Conservation (phyloP, 371 early-diverging fungal species). For the Synchytrium microbalum region DNA sequence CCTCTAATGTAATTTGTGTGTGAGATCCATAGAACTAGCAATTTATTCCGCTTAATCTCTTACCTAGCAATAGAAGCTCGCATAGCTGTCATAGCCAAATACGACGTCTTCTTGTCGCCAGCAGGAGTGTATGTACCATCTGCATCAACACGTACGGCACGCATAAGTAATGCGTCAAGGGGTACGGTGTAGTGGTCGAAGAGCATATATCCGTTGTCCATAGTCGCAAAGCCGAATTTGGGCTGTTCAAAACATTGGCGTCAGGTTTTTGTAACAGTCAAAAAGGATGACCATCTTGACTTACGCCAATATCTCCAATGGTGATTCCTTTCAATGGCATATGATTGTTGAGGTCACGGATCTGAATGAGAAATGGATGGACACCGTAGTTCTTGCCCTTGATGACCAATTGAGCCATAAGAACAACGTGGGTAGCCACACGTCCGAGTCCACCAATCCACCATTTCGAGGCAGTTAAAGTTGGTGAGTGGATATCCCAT, state of each 20-base stretch:
- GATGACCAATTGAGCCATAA: conserved; percentile 78
- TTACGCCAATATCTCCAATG: conserved; percentile 88
- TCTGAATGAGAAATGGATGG: conserved; percentile 81
- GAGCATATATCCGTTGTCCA: conserved; percentile 81
- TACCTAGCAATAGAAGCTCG: no score
- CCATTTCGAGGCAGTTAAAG: conserved; percentile 84
- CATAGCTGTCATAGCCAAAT: no score
- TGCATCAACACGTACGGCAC: conserved; percentile 62
- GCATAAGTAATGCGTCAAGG: conserved; percentile 67
- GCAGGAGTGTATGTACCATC: conserved; percentile 61
- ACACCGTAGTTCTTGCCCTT: conserved; percentile 72
- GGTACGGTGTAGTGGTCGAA: conserved; percentile 74
- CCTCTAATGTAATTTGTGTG: no score
- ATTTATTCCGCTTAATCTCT: no score
- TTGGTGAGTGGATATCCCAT: conserved; percentile 78
- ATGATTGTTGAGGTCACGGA: conserved; percentile 71
- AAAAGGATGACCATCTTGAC: no score
- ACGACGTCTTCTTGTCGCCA: no score
- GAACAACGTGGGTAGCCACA: conserved; percentile 69
- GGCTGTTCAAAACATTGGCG: no score
- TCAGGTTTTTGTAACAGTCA: no score
- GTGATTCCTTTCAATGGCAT: conserved; percentile 69
- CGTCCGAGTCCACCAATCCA: conserved; percentile 82
- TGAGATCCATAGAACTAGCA: no score
- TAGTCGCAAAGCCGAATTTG: conserved; percentile 62